phyloP scores from a whole-genome alignment of 306 rosid genomes.

The Notholithocarpus densiflorus region DNA sequence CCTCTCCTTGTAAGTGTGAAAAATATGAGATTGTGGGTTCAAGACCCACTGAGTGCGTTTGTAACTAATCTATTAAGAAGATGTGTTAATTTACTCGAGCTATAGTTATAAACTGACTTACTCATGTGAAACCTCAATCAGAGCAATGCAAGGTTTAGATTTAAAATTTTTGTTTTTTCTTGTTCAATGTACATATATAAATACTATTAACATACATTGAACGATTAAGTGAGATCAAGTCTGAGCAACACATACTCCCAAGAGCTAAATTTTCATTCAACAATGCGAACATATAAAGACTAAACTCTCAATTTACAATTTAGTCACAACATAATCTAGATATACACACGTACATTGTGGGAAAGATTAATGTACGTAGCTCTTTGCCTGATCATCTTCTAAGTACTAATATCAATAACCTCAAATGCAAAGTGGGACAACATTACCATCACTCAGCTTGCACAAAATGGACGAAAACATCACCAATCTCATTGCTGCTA shows the following conservation, averaged over 20 bases:
- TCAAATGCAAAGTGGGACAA: no score
- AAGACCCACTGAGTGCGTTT: no score
- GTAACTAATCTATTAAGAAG: no score
- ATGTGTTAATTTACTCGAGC: no score
- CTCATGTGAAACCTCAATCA: no score
- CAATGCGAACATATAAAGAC: neutral
- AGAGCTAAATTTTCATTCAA: neutral
- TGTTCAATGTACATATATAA: neutral
- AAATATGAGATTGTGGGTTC: no score
- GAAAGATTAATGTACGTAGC: neutral
- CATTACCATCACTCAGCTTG: neutral
- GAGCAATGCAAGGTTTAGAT: neutral
- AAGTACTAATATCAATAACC: no score
- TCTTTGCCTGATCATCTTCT: neutral
- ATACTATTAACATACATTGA: neutral
- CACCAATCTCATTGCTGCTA: neutral
- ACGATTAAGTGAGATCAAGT: neutral
- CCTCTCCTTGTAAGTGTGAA: no score
- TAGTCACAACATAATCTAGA: neutral
- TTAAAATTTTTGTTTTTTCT: neutral
- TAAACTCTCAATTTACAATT: neutral
- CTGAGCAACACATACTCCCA: neutral
- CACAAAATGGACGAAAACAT: neutral
- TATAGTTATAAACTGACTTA: no score
- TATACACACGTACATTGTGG: conserved; percentile 2